Conservation (phyloP, 345 rosid genomes). For the Hirschfeldia incana region DNA sequence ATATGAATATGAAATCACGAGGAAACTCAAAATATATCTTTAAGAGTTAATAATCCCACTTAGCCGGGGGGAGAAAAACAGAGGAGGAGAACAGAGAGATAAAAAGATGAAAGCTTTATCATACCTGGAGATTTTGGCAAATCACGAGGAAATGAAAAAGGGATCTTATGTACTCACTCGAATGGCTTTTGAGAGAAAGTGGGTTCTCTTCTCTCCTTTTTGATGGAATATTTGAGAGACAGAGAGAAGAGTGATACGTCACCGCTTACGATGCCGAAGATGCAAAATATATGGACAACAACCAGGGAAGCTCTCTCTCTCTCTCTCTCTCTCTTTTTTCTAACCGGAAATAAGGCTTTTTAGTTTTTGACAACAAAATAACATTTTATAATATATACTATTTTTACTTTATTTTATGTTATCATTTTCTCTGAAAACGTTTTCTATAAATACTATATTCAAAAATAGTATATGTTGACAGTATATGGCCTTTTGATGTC, state of each 20-base stretch:
- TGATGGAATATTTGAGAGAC: conserved; percentile 5
- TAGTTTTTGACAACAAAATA: neutral
- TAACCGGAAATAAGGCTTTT: neutral
- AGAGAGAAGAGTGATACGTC: conserved; percentile 33
- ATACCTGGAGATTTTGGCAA: conserved; percentile 28
- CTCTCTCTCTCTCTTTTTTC: neutral
- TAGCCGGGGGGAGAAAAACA: neutral
- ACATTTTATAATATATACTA: neutral
- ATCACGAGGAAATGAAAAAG: conserved; percentile 13
- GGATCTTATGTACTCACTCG: conserved; percentile 33
- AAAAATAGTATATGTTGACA: neutral
- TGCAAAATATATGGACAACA: conserved; percentile 32
- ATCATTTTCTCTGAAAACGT: neutral
- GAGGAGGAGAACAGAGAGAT: neutral
- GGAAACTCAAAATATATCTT: neutral
- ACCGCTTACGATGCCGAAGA: conserved; percentile 33
- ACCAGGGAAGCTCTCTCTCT: neutral
- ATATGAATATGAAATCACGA: neutral
- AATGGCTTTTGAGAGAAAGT: conserved; percentile 1
- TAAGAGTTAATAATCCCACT: conserved; percentile 14
- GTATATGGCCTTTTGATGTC: neutral
- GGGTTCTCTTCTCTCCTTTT: neutral
- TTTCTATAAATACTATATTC: neutral
- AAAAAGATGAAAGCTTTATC: neutral
- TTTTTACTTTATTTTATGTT: neutral